Base-by-base conservation (phyloP, 441 rosid genomes). In the Flueggea neowawraea region DNA sequence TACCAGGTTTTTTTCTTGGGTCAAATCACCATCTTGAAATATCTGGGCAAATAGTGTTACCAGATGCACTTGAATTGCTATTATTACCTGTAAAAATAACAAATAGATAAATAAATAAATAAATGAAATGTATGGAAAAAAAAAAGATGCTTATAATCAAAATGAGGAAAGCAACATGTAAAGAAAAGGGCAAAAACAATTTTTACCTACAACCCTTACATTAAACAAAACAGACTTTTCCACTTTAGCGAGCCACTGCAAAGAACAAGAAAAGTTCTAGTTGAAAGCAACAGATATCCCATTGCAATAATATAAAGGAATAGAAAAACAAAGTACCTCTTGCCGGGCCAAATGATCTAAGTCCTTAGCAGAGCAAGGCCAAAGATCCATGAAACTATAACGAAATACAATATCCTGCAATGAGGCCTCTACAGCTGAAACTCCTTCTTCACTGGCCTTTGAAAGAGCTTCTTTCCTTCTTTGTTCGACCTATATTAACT, bases 391-490 rank as follows among this genome's bases (percentile, higher is more conserved):
- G 84, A 79, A 94, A 73, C 92, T 81, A 73, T 94, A 89, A 31
- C 97, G 89, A 54, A 94, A 83, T 43, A 81, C 89, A 57, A 87
- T 85, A 71, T 91, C 97, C 66, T 84, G 87, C 71, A 94, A 77
- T 47, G 96, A 86, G 73, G 75, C 76, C 62, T 89, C 96, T 54
- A 78, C 68, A 17, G 77, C 75, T 61, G 87, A 73, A 44, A 74
- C 70, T 62, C 84, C 96, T 66, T 89, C 97, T 75, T 89, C 95
- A 58, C 72, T 75, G 56, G 79, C 79, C 67, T 84, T 84, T 57
- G 87, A 81, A 71, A 94, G 89, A 67, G 99, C 94, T 79, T 94
- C 99, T 71, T 94, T 94, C 68, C 87, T 82, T 76, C 99, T 82
- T 73, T 94, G 99, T 75, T 94, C 99, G 75, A 94, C 94, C 99